phyloP scores from a whole-genome alignment of 495 filamentous ascomycete species.

The Filosporella fistucella region DNA sequence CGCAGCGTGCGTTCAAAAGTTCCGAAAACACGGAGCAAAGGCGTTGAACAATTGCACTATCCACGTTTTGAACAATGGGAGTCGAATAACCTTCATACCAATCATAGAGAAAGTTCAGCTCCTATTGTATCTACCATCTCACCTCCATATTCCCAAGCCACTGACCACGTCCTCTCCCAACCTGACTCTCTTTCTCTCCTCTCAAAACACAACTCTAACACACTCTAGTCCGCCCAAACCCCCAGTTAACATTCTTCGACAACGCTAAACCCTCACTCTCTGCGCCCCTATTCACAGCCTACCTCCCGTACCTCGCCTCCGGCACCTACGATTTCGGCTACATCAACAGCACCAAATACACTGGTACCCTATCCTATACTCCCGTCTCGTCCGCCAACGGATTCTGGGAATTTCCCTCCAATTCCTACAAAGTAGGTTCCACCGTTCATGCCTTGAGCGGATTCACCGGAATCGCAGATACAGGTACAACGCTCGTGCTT shows the following conservation, averaged over 20 bases:
- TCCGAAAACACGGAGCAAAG: too few relatives aligned
- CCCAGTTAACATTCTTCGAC: slow-evolving; percentile 79
- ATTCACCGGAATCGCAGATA: slow-evolving; percentile 64
- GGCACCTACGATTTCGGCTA: slow-evolving; percentile 76
- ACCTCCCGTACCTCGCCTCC: slow-evolving; percentile 53
- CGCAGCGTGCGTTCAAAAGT: too few relatives aligned
- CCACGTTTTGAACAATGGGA: too few relatives aligned
- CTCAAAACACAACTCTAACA: slow-evolving; percentile 28
- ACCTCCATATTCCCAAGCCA: too few relatives aligned
- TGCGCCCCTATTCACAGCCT: slow-evolving; percentile 67
- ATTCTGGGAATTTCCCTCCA: slow-evolving; percentile 71
- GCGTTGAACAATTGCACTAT: too few relatives aligned
- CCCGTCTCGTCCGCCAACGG: slow-evolving; percentile 58
- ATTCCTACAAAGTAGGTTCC: slow-evolving; percentile 50
- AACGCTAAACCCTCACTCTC: slow-evolving; percentile 60
- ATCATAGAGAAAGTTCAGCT: too few relatives aligned
- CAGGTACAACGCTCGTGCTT: slow-evolving; percentile 69
- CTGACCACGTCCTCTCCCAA: too few relatives aligned
- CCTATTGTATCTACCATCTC: too few relatives aligned
- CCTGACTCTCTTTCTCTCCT: too few relatives aligned
- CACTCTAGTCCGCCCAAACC: slow-evolving; percentile 44
- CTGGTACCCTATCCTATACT: slow-evolving; percentile 58
- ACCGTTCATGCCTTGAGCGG: slow-evolving; percentile 32
- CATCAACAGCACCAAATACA: slow-evolving; percentile 64
- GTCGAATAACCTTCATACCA: too few relatives aligned